Base-by-base conservation (phyloP, 73 alveolate genomes). In the Paramecium primaurelia region DNA sequence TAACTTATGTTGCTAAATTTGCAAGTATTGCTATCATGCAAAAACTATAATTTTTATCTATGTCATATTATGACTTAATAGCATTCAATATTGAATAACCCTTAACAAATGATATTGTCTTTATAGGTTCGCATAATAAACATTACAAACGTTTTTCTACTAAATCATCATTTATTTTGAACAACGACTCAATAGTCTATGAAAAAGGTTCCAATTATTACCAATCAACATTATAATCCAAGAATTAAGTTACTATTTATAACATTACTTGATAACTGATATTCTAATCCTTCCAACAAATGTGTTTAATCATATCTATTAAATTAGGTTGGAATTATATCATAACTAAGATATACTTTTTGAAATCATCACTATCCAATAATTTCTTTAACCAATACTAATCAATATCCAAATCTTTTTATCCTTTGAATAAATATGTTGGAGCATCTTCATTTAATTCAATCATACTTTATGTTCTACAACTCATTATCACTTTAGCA, bases 221-320 rank as follows among this genome's bases (percentile, higher is more conserved):
- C 88, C 88, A 75, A 30, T 75, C 88, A 3, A 38, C 7, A 8
- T 0, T 0, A 42, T 6, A 38, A 2, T 75, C 88, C 6, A 75
- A 42, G 9, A 75, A 4, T 18, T 38, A 18, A 6, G 36, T 4
- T 2, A 75, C 68, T n/a, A 75, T 36, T n/a, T 3, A 36, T 0
- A 30, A 3, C 64, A 75, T 75, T 2, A 75, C 38, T 4, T 37
- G 26, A 22, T 1, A 11, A 36, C 64, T 36, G 11, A 8, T 38
- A 11, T 1, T 36, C 0, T 16, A 0, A 75, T 36, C 60, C 38
- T 75, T 75, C 88, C 88, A 75, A 75, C 88, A 75, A 12, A 75
- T 38, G 30, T 75, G 88, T 25, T 75, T 75, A 10, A 42, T 75
- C 88, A 75, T 75, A 30, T 75, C 88, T 4, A 75, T 75, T 7